Evolutionary conservation across 129 eudicot species (phyloP).

Genomic region (Silybum marianum): DNA sequence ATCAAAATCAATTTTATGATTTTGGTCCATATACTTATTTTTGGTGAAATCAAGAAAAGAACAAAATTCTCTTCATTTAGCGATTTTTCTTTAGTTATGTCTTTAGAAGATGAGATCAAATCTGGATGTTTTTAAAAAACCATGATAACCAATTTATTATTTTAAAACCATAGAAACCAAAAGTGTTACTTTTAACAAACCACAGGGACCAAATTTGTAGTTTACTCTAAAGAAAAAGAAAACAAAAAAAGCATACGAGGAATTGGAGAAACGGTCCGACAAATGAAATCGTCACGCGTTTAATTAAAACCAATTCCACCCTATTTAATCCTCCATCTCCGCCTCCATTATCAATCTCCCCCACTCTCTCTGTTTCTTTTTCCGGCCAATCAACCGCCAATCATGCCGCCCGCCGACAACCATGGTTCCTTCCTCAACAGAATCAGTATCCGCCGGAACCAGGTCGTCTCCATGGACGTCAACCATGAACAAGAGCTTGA

Average conservation of each 20-base stretch:
- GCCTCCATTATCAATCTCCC: conserved; percentile 17
- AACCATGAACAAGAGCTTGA: conserved; percentile 67
- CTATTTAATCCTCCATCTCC: conserved; percentile 35
- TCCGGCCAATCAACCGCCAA: conserved; percentile 20
- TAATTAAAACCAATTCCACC: not conserved
- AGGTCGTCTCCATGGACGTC: conserved; percentile 43
- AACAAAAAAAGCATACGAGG: not conserved
- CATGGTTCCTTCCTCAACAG: conserved; percentile 79
- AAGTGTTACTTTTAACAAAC: too few species aligned
- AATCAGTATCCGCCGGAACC: conserved; percentile 90
- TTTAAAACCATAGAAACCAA: too few species aligned
- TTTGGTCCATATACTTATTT: too few species aligned
- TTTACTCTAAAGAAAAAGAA: too few species aligned
- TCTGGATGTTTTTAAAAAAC: too few species aligned
- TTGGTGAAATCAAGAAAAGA: too few species aligned
- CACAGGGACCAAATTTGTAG: too few species aligned
- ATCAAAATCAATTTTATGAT: too few species aligned
- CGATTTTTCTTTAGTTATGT: too few species aligned
- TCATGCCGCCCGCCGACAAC: conserved; percentile 64
- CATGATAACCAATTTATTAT: too few species aligned
- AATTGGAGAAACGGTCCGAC: conserved; percentile 31
- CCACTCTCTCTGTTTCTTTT: not conserved
- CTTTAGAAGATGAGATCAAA: too few species aligned
- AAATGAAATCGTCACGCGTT: conserved; percentile 16
- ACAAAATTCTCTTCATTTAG: too few species aligned